phyloP scores from a whole-genome alignment of 345 rosid species.

The Populus euphratica region DNA sequence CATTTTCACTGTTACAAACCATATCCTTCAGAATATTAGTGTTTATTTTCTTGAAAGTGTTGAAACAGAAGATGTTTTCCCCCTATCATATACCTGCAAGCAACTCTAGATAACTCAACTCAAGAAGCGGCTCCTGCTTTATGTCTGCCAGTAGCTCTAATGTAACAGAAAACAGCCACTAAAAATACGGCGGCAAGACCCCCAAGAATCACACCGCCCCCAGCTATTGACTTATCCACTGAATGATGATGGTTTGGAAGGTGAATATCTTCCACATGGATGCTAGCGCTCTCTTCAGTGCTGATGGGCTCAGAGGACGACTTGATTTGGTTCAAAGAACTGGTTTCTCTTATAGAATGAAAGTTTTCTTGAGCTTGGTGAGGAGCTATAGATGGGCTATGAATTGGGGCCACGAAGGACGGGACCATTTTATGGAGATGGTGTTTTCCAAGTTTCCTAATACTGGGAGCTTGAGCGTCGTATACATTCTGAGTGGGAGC shows the following conservation, averaged over 20 bases:
- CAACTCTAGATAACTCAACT: neutral
- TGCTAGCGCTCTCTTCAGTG: constrained; percentile 19
- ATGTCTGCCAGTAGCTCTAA: constrained; percentile 63
- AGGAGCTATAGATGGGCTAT: constrained; percentile 26
- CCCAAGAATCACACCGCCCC: constrained; percentile 75
- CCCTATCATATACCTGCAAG: neutral
- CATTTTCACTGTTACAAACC: neutral
- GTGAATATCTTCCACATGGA: constrained; percentile 19
- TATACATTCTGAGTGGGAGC: constrained; percentile 6
- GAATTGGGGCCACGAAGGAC: constrained; percentile 4
- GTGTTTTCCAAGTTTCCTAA: constrained; percentile 49
- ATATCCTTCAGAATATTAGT: neutral
- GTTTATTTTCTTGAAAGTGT: neutral
- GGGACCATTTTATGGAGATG: neutral
- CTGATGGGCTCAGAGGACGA: constrained; percentile 11
- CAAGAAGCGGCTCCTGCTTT: constrained; percentile 19
- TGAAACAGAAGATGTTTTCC: neutral
- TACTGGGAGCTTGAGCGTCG: constrained; percentile 27
- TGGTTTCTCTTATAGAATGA: neutral
- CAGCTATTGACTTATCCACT: constrained; percentile 64
- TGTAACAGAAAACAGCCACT: constrained; percentile 64
- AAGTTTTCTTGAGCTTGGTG: neutral
- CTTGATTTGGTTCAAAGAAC: constrained; percentile 4
- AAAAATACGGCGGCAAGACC: constrained; percentile 67
- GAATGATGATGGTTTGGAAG: constrained; percentile 39